These are phyloP conservation scores for Papilionanthe hybrid DNA, from an alignment of 116 monocot species.

Conservation along the genomic window DNA sequence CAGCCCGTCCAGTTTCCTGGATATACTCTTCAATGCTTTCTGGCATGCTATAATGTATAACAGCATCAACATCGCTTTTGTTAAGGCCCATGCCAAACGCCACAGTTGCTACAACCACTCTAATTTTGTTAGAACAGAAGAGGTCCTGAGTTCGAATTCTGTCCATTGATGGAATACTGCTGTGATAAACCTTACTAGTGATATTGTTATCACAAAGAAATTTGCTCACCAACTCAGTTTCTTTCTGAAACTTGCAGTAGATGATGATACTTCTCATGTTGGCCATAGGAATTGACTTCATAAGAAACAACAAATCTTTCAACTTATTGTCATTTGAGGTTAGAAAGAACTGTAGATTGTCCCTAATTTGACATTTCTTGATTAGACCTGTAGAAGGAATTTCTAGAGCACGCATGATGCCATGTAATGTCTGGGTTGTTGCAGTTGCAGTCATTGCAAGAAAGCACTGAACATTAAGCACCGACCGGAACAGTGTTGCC, in stretches of 20 bases:
- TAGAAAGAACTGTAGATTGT: constrained; percentile 68
- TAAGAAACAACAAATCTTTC: constrained; percentile 67
- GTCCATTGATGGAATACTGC: constrained; percentile 65
- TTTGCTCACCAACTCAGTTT: constrained; percentile 72
- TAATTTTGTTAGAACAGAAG: constrained; percentile 80
- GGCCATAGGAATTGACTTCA: constrained; percentile 65
- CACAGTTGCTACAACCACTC: constrained; percentile 99
- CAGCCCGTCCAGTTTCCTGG: constrained; percentile 99
- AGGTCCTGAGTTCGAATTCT: constrained; percentile 64
- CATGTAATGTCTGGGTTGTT: constrained; percentile 63
- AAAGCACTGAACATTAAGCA: constrained; percentile 58
- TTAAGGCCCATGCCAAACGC: constrained; percentile 99
- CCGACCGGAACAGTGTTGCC: constrained; percentile 44
- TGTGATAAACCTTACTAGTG: constrained; percentile 80
- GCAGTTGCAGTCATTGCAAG: constrained; percentile 99
- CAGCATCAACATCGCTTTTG: constrained; percentile 90
- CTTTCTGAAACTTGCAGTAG: constrained; percentile 97
- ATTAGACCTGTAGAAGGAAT: constrained; percentile 61
- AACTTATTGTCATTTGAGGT: constrained; percentile 61
- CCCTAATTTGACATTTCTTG: constrained; percentile 56
- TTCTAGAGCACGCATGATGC: constrained; percentile 69
- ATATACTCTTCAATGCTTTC: constrained; percentile 95
- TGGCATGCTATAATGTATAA: constrained; percentile 94
- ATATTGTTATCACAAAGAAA: constrained; percentile 83
- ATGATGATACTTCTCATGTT: constrained; percentile 71